Conservation (phyloP, 306 rosid genomes). For the Gastrolobium bilobum region DNA sequence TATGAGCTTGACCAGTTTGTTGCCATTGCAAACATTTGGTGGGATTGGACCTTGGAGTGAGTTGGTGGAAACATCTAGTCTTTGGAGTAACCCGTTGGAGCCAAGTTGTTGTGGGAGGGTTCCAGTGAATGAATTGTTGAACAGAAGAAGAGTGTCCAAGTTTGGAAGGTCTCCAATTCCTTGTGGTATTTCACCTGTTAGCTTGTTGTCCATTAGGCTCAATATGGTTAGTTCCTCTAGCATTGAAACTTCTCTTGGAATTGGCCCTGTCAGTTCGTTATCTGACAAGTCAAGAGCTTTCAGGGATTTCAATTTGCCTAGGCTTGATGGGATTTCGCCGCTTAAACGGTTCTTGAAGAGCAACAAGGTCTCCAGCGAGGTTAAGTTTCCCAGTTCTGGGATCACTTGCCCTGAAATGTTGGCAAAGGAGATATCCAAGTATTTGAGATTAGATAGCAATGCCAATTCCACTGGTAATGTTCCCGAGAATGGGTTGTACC, state of each 20-base stretch:
- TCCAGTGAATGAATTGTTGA: constrained; percentile 84
- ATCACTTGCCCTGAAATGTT: constrained; percentile 70
- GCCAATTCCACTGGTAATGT: constrained; percentile 66
- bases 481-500: constrained; percentile 78
- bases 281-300: constrained; percentile 78
- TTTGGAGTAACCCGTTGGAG: constrained; percentile 56
- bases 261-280: constrained; percentile 75
- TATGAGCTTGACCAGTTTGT: constrained; percentile 66
- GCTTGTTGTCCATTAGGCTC: constrained; percentile 70
- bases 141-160: constrained; percentile 63
- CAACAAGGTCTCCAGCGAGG: constrained; percentile 64
- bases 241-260: constrained; percentile 61
- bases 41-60: constrained; percentile 86
- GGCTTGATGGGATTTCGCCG: constrained; percentile 73
- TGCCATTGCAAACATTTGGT: constrained; percentile 65
- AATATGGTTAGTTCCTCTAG: constrained; percentile 58
- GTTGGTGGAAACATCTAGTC: constrained; percentile 81
- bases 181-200: constrained; percentile 76
- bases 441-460: constrained; percentile 62
- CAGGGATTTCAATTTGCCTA: constrained; percentile 65
- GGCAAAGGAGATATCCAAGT: constrained; percentile 74
- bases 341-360: constrained; percentile 71
- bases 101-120: constrained; percentile 78
- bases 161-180: constrained; percentile 74
- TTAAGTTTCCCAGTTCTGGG: constrained; percentile 74